A percentile compares a stretch with the other conserved stretches of the same genome.
phyloP scores from a whole-genome alignment of 2,329 filamentous ascomycete species.

The Diaporthe vexans region DNA sequence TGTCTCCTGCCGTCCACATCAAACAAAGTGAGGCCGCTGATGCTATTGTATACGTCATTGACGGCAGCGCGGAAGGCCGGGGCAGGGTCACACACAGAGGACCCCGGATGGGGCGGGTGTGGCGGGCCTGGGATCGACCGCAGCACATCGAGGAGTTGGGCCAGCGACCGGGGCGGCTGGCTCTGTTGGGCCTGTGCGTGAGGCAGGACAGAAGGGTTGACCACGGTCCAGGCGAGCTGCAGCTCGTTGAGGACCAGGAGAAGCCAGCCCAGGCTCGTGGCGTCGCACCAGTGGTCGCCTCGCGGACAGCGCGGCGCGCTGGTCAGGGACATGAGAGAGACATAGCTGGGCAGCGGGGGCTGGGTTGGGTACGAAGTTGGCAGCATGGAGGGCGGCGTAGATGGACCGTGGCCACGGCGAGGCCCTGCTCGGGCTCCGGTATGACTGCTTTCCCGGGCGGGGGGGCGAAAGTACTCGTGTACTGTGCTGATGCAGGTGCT shows the following conservation, averaged over 20 bases:
- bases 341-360: not conserved
- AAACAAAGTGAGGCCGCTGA: constrained; percentile 62
- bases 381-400: not conserved
- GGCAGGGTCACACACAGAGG: constrained; percentile 64
- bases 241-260: constrained; percentile 66
- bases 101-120: constrained; percentile 53
- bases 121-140: constrained; percentile 60
- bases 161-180: constrained; percentile 56
- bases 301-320: constrained; percentile 62
- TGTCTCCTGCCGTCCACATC: constrained; percentile 63
- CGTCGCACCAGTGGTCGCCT: constrained; percentile 65
- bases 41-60: constrained; percentile 65
- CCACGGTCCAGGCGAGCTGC: constrained; percentile 57
- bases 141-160: constrained; percentile 60
- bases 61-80: constrained; percentile 62
- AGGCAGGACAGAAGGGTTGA: constrained; percentile 50
- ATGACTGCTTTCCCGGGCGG: not conserved
- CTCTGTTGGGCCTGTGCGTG: constrained; percentile 26
- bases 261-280: constrained; percentile 66
- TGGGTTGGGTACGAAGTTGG: not conserved
- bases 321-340: constrained; percentile 50
- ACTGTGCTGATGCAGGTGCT: constrained; percentile 60
- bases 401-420: not conserved
- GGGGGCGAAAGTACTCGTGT: constrained; percentile 59
- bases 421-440: not conserved